Percentiles rank a stretch among this genome's conserved stretches.
These are phyloP conservation scores for Diaporthe vexans DNA, from an alignment of 2,329 filamentous ascomycete species.

Conservation along the genomic window DNA sequence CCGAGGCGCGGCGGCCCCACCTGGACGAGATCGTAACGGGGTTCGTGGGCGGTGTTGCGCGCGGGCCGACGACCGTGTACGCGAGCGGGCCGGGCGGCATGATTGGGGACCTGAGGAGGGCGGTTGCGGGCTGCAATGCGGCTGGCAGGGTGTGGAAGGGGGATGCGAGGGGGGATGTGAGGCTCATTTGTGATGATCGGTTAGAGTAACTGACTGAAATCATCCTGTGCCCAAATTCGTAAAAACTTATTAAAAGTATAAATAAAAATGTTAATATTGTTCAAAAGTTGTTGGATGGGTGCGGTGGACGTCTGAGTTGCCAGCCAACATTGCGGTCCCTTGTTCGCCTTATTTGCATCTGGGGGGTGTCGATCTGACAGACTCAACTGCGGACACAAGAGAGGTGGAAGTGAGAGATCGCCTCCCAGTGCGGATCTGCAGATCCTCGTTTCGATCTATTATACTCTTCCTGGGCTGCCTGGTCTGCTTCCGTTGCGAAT, in stretches of 20 bases:
- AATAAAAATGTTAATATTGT: neutral
- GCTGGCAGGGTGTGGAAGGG: constrained; percentile 69
- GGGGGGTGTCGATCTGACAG: neutral
- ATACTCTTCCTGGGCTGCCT: too few relatives aligned
- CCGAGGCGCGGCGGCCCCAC: constrained; percentile 58
- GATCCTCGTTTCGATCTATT: too few relatives aligned
- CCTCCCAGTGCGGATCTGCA: neutral
- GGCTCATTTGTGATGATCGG: constrained; percentile 72
- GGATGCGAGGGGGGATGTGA: constrained; percentile 68
- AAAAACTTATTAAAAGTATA: neutral
- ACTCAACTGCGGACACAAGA: too few relatives aligned
- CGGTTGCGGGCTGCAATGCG: constrained; percentile 68
- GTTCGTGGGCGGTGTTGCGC: constrained; percentile 62
- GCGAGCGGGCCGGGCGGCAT: constrained; percentile 73
- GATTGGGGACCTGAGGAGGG: constrained; percentile 68
- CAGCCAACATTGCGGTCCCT: neutral
- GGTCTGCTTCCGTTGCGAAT: too few relatives aligned
- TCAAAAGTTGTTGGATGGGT: neutral
- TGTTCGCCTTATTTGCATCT: too few relatives aligned
- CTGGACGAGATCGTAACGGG: constrained; percentile 59
- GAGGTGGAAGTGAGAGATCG: too few relatives aligned
- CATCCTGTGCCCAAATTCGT: too few relatives aligned
- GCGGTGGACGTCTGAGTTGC: neutral
- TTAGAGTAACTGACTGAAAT: constrained; percentile 59
- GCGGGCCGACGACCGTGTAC: constrained; percentile 68